These are phyloP conservation scores for Alternaria sp. DNA, from an alignment of 2,329 filamentous ascomycete genomes.

Conservation along the genomic window DNA sequence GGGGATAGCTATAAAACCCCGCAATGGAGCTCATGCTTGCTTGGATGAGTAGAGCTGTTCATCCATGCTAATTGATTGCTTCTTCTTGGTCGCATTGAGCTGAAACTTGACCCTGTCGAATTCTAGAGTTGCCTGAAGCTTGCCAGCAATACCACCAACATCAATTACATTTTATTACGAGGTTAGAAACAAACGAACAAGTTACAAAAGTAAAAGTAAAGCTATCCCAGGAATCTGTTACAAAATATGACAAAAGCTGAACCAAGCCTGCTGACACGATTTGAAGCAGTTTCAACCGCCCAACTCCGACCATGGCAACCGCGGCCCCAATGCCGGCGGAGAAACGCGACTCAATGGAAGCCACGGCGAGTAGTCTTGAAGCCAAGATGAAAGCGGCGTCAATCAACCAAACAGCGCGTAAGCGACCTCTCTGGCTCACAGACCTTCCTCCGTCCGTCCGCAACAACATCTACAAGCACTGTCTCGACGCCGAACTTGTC, in stretches of 20 bases:
- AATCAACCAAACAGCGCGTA: slow-evolving; percentile 20
- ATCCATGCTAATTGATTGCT: neutral
- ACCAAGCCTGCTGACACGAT: neutral
- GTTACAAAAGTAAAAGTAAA: neutral
- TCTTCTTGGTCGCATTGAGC: neutral
- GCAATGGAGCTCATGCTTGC: slow-evolving; percentile 10
- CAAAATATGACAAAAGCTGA: accelerated
- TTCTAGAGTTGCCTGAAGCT: neutral
- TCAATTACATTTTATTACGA: neutral
- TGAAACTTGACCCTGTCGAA: neutral
- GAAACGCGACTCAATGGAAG: slow-evolving; percentile 47
- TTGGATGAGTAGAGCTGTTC: neutral
- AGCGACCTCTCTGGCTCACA: slow-evolving; percentile 33
- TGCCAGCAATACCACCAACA: neutral
- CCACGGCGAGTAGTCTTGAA: slow-evolving; percentile 24
- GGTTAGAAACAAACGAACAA: neutral
- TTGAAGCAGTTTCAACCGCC: neutral
- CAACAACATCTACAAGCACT: slow-evolving; percentile 45
- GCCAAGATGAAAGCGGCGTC: slow-evolving; percentile 26
- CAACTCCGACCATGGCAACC: slow-evolving; percentile 3
- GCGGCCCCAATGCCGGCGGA: neutral
- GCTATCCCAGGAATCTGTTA: neutral
- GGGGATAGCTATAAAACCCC: slow-evolving; percentile 39
- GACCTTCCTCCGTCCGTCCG: slow-evolving; percentile 40
- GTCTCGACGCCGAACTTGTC: slow-evolving; percentile 47